A percentile compares a stretch with the other conserved stretches of the same genome.
phyloP scores from a whole-genome alignment of 345 rosid species.

The Eucalyptus tenuipes region DNA sequence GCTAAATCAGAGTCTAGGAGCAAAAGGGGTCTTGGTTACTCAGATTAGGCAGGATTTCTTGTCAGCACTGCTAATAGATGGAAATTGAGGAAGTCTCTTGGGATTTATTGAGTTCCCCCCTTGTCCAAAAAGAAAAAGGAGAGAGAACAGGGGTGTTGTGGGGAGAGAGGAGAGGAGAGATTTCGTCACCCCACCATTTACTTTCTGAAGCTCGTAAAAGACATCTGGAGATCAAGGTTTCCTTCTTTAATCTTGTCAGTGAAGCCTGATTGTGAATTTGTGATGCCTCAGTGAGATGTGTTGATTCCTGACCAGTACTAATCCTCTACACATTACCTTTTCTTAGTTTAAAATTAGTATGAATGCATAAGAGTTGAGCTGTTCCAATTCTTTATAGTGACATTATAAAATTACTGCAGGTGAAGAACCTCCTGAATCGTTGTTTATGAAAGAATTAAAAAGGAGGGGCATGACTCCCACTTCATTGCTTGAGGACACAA shows the following conservation, averaged over 20 bases:
- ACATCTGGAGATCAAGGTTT: not conserved
- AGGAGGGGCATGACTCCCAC: conserved; percentile 90
- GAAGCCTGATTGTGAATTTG: not conserved
- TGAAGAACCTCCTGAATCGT: conserved; percentile 89
- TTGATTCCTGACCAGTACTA: not conserved
- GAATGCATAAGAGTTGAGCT: not conserved
- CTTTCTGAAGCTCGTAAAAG: not conserved
- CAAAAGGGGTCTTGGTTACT: not conserved
- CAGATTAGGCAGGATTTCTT: not conserved
- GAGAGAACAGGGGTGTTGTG: not conserved
- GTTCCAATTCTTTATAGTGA: not conserved
- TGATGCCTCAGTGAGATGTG: not conserved
- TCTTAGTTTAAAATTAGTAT: not conserved
- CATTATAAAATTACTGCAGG: conserved; percentile 21
- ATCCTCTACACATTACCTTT: not conserved
- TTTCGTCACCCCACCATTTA: not conserved
- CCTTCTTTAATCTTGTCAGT: not conserved
- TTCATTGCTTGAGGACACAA: conserved; percentile 68
- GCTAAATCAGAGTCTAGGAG: not conserved
- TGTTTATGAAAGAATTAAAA: conserved; percentile 87
- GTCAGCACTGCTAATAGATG: not conserved
- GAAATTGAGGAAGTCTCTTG: not conserved
- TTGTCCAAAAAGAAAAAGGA: not conserved
- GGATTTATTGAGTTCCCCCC: not conserved
- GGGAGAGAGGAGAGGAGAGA: not conserved